Conservation (phyloP, 306 rosid species). For the Trifolium dubium region DNA sequence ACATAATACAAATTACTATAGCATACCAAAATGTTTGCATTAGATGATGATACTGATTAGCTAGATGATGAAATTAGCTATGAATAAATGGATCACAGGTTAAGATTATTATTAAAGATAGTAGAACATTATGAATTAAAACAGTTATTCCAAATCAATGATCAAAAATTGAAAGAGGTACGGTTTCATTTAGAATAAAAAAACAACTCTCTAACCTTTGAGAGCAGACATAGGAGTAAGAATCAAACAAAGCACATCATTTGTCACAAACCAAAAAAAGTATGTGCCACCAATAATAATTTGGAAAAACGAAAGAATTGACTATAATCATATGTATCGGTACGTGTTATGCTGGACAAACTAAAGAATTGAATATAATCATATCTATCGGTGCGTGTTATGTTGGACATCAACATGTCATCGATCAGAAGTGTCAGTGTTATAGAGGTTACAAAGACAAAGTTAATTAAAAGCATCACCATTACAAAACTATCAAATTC, state of each 20-base stretch:
- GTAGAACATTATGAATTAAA: background rate
- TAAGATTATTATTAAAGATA: background rate
- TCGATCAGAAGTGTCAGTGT: too few relatives aligned
- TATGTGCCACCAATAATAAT: background rate
- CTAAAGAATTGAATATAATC: too few relatives aligned
- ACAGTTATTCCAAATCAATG: slow-evolving; percentile 4
- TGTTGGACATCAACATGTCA: too few relatives aligned
- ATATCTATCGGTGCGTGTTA: too few relatives aligned
- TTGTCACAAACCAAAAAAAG: slow-evolving; percentile 13
- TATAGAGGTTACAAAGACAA: background rate
- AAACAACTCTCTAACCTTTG: slow-evolving; percentile 21
- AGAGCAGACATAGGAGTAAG: slow-evolving; percentile 35
- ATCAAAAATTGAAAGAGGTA: background rate
- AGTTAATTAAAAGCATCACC: background rate
- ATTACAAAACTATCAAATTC: slow-evolving; percentile 24
- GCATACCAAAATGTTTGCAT: background rate
- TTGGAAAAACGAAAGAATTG: too few relatives aligned
- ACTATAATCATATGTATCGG: too few relatives aligned
- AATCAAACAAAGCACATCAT: slow-evolving; percentile 47
- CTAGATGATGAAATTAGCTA: background rate
- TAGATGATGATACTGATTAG: too few relatives aligned
- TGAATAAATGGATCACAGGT: background rate
- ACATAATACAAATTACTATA: background rate
- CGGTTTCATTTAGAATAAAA: slow-evolving; percentile 48
- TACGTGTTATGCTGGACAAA: too few relatives aligned